These are phyloP conservation scores for Melanopsichium pennsylvanicum DNA, from an alignment of 1,284 basidiomycete genomes.

Conservation along the genomic window DNA sequence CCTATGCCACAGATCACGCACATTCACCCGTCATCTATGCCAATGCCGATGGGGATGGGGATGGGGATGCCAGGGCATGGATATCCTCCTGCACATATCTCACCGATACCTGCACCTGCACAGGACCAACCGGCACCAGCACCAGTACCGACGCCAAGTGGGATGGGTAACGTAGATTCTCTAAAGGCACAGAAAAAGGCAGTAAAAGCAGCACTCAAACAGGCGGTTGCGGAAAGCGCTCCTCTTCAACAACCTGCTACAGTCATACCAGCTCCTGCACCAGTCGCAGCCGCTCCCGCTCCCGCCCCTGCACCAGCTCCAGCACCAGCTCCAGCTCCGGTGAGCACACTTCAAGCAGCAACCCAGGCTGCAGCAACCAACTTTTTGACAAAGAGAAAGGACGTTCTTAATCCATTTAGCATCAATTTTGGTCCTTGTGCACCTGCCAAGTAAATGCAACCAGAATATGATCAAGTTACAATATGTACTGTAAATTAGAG, in stretches of 20 bases:
- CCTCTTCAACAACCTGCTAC: conserved; percentile 2
- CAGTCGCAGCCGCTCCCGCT: conserved; percentile 2
- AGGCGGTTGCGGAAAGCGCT: conserved; percentile 24
- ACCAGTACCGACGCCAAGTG: neutral
- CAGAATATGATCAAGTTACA: too few species aligned
- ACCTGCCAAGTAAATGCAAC: conserved; percentile 20
- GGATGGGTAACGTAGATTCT: neutral
- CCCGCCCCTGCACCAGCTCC: conserved; percentile 9
- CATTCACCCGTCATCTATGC: neutral
- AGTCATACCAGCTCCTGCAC: conserved; percentile 2
- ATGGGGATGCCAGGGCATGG: too few species aligned
- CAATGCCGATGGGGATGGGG: conserved; percentile 12
- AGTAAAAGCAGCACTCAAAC: conserved; percentile 25
- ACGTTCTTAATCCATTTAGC: conserved; percentile 38
- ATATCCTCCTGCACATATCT: conserved; percentile 17
- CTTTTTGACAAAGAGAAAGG: conserved; percentile 24
- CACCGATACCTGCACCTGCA: conserved; percentile 12
- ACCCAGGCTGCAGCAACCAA: neutral
- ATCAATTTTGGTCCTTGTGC: conserved; percentile 42
- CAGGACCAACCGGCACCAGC: conserved; percentile 4
- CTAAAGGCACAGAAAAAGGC: conserved; percentile 31
- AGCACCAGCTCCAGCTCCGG: conserved; percentile 5
- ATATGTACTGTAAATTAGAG: too few species aligned
- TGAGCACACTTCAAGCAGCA: neutral
- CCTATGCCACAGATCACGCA: conserved; percentile 16